A percentile compares a stretch with the other conserved stretches of the same genome.
These are phyloP conservation scores for Schizosaccharomyces versatilis DNA, from an alignment of 1,139 yeast genomes.

Conservation along the genomic window DNA sequence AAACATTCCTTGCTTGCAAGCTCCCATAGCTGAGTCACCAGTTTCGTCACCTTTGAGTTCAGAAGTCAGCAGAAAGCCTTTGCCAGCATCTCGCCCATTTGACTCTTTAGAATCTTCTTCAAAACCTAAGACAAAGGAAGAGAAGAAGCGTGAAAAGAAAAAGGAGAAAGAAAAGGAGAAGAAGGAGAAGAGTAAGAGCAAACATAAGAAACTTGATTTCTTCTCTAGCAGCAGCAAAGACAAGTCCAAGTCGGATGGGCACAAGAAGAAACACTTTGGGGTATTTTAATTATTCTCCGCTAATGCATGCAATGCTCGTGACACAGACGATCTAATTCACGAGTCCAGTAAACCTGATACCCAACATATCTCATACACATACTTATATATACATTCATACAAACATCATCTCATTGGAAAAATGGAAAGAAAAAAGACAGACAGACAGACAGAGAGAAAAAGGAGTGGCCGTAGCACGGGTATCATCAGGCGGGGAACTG, in stretches of 20 bases:
- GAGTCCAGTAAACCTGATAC: not conserved
- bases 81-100: not conserved
- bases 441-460: not conserved
- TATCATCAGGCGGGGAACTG: too few species aligned
- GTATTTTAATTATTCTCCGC: constrained; percentile 79
- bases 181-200: not conserved
- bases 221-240: constrained; percentile 50
- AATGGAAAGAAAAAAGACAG: not conserved
- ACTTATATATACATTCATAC: too few species aligned
- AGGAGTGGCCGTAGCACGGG: not conserved
- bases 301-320: constrained; percentile 70
- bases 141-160: constrained; percentile 5
- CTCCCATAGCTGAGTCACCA: not conserved
- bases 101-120: not conserved
- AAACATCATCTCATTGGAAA: not conserved
- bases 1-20: constrained; percentile 5
- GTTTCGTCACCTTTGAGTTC: not conserved
- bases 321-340: constrained; percentile 29
- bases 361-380: not conserved
- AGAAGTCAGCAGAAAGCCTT: not conserved
- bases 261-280: constrained; percentile 33
- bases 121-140: not conserved
- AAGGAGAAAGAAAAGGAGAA: constrained; percentile 3
- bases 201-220: constrained; percentile 6
- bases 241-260: constrained; percentile 15